Base-by-base conservation (phyloP, 148 eudicot species). In the Fagopyrum homotropicum region DNA sequence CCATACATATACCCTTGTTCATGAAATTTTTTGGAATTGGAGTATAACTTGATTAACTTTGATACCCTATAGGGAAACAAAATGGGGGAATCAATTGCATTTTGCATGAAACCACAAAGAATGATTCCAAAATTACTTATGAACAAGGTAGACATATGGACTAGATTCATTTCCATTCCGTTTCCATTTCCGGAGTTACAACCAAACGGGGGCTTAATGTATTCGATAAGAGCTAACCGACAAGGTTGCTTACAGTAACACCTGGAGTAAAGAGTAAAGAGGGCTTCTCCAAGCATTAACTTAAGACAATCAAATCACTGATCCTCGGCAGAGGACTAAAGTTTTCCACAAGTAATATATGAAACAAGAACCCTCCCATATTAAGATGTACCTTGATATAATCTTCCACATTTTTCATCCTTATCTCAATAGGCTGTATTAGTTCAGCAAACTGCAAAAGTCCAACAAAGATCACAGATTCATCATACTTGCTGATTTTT, bases 361-460 rank as follows among this genome's bases (percentile, higher is more conserved):
- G 29, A 26, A 61, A 2, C 14, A 61, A 10, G 6, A 29, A 26
- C 4, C 9, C 22, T 59, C 12, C 44, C 69, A 63, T 30, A 29
- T 9, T 10, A 63, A 61, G 26, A 61, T 46, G 44, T 73, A 73
- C 45, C 76, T 73, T 73, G 15, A 52, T 50, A 14, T 73, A 73
- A 54, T 73, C 76, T 73, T 73, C 45, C 61, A 73, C 76, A 55
- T 73, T 54, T 51, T 73, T 22, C 76, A 73, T 73, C 56, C 76
- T 29, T 6, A 7, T 40, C 63, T 73, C 64, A 44, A 73, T 73
- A 12, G 76, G 76, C 61, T 73, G 76, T 73, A 73, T 73, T 44
- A 73, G 66, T 40, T 73, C 76, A 55, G 46, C 61, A 73, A 73
- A 73, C 76, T 73, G 61, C 66, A 73, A 55, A 55, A 52, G 29